These are phyloP conservation scores for Salix dunnii DNA, from an alignment of 345 rosid genomes.

Conservation along the genomic window DNA sequence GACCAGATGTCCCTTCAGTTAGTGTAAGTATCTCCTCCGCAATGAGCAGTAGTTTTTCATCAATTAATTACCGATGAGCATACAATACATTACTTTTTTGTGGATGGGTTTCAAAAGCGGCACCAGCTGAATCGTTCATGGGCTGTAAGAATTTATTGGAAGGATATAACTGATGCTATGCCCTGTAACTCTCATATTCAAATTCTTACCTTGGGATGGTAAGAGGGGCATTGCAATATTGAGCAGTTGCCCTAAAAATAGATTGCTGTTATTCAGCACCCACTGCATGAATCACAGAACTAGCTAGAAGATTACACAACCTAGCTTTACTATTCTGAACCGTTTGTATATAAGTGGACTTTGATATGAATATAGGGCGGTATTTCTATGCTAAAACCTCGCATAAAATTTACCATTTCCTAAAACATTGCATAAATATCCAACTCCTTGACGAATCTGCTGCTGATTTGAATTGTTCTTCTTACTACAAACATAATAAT, in stretches of 20 bases:
- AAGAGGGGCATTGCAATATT: neutral
- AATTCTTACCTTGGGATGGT: neutral
- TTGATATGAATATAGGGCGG: neutral
- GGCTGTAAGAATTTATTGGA: neutral
- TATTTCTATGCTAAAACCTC: neutral
- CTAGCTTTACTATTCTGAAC: neutral
- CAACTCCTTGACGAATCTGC: neutral
- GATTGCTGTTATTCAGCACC: neutral
- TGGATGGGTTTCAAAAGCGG: neutral
- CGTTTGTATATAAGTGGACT: neutral
- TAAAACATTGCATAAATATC: neutral
- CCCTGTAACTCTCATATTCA: neutral
- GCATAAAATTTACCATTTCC: neutral
- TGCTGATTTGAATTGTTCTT: neutral
- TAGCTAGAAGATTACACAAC: neutral
- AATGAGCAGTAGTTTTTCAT: neutral
- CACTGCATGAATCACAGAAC: neutral
- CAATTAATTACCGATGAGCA: neutral
- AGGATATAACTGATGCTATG: neutral
- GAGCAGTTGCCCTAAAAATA: neutral
- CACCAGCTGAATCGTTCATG: neutral
- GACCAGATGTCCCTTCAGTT: constrained; percentile 84
- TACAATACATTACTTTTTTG: neutral
- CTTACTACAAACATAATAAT: neutral
- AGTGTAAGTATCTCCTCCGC: constrained; percentile 44